These are phyloP conservation scores for Pythium aquatile DNA, from an alignment of 352 stramenopile species.

Conservation along the genomic window DNA sequence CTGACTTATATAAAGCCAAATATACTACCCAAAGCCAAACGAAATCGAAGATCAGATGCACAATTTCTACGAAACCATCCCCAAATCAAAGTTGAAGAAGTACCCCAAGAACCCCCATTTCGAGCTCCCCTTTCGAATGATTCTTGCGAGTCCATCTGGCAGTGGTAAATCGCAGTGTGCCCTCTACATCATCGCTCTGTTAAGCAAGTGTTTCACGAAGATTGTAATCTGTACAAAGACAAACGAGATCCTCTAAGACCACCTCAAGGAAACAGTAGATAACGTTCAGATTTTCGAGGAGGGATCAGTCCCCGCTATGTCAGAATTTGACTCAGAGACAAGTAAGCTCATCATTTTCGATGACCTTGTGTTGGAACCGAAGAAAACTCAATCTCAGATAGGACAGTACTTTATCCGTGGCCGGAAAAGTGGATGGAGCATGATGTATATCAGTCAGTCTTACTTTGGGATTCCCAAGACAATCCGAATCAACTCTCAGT, in stretches of 20 bases:
- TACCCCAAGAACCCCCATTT: constrained; percentile 20
- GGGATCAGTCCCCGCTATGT: constrained; percentile 9
- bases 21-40: no score
- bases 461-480: constrained; percentile 24
- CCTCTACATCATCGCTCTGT: constrained; percentile 20
- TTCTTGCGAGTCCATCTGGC: constrained; percentile 14
- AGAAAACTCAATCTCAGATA: constrained; percentile 18
- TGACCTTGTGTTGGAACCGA: constrained; percentile 17
- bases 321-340: constrained; percentile 14
- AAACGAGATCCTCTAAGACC: constrained; percentile 18
- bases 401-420: constrained; percentile 20
- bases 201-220: constrained; percentile 20
- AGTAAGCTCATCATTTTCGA: constrained; percentile 20
- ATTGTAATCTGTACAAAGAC: constrained; percentile 21
- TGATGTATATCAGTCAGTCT: constrained; percentile 20
- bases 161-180: constrained; percentile 11
- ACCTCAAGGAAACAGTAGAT: constrained; percentile 17
- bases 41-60: no score
- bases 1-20: no score
- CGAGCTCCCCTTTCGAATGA: constrained; percentile 21
- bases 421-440: constrained; percentile 10
- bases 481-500: constrained; percentile 18
- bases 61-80: constrained; percentile 24
- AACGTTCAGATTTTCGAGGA: constrained; percentile 19
- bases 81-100: constrained; percentile 21